Conservation (phyloP, 495 filamentous ascomycete species). For the Penicillium cinerascens region DNA sequence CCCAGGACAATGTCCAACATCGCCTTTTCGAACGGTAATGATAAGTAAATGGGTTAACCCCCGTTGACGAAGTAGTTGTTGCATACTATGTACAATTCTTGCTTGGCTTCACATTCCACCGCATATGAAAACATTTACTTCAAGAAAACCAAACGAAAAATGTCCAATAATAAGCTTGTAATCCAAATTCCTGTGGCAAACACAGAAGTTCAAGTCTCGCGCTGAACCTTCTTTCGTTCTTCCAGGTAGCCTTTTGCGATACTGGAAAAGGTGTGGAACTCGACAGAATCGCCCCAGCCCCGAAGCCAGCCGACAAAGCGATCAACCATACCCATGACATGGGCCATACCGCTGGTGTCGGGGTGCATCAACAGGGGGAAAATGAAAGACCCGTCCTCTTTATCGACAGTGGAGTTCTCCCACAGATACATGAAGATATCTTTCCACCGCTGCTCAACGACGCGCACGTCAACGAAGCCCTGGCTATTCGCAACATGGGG, state of each 20-base stretch:
- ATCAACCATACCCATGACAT: background rate
- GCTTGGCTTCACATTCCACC: no score
- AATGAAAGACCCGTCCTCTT: background rate
- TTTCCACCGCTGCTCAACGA: background rate
- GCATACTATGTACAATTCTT: no score
- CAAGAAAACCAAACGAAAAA: no score
- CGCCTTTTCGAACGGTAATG: no score
- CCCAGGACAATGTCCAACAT: no score
- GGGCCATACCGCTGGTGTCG: background rate
- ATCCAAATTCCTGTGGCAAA: no score
- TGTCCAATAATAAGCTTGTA: no score
- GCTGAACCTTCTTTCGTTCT: background rate
- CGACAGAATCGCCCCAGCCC: background rate
- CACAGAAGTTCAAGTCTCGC: no score
- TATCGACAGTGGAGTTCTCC: background rate
- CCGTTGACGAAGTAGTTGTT: no score
- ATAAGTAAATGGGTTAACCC: no score
- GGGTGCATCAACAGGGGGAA: background rate
- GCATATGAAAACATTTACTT: no score
- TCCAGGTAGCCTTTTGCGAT: background rate
- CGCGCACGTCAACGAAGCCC: background rate
- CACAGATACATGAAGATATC: background rate
- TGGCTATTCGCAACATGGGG: background rate
- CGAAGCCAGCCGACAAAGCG: background rate
- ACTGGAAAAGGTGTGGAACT: background rate